A percentile compares a stretch with the other conserved stretches of the same genome.
Evolutionary conservation across 306 rosid species (phyloP).

Genomic region (Casuarina cunninghamiana): DNA sequence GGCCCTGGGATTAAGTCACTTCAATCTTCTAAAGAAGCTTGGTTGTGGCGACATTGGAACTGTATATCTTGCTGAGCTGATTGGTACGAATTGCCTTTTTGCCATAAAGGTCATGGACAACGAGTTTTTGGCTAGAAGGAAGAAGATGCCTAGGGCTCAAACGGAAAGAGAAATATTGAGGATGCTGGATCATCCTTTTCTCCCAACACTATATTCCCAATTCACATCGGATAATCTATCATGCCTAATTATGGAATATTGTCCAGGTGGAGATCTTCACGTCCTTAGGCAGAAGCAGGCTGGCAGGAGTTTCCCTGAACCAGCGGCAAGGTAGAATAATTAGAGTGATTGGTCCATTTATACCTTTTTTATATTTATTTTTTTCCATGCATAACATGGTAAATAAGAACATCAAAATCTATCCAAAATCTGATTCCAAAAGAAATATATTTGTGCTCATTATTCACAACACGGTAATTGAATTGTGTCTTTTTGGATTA

Average conservation of each 20-base stretch:
- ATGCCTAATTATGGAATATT: conserved; percentile 96
- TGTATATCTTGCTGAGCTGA: conserved; percentile 90
- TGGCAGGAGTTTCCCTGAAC: conserved; percentile 72
- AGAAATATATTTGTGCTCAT: conserved; percentile 10
- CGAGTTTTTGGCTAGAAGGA: conserved; percentile 83
- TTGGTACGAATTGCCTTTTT: conserved; percentile 74
- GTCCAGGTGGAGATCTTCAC: conserved; percentile 99
- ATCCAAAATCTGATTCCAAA: conserved; percentile 10
- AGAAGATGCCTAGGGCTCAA: conserved; percentile 97
- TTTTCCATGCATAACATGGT: conserved; percentile 1
- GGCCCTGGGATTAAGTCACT: conserved; percentile 69
- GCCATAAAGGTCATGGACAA: conserved; percentile 99
- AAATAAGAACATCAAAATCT: conserved; percentile 16
- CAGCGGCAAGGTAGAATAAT: conserved; percentile 76
- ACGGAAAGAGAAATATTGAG: conserved; percentile 93
- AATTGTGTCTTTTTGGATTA: conserved; percentile 7
- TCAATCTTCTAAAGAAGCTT: conserved; percentile 91
- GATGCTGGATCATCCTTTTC: conserved; percentile 97
- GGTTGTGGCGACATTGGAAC: conserved; percentile 99
- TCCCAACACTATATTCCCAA: conserved; percentile 87
- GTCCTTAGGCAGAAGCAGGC: conserved; percentile 91
- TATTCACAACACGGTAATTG: background rate
- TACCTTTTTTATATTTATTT: conserved; percentile 9
- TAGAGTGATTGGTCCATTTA: conserved; percentile 7
- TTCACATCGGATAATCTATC: conserved; percentile 90